Percentiles rank a stretch among this genome's conserved stretches.
Conservation (phyloP, 2,329 filamentous ascomycete species). For the Arachnopeziza araneosa region DNA sequence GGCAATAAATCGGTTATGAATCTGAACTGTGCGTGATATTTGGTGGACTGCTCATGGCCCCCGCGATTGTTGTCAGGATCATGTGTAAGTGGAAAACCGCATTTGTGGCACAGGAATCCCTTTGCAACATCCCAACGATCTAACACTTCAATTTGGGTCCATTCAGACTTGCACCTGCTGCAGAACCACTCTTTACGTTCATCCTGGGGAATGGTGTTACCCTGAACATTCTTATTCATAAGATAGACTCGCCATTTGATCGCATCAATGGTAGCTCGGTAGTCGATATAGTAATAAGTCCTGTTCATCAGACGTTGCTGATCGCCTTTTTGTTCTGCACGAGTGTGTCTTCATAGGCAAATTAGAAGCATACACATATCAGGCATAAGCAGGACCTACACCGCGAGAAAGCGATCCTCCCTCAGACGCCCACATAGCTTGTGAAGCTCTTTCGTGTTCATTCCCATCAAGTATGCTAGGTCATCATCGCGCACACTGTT, state of each 20-base stretch:
- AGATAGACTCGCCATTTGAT: slow-evolving; percentile 93
- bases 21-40: slow-evolving; percentile 73
- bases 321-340: slow-evolving; percentile 73
- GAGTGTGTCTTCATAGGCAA: slow-evolving; percentile 51
- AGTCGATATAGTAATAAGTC: slow-evolving; percentile 97
- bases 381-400: slow-evolving; percentile 44
- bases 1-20: slow-evolving; percentile 73
- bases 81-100: slow-evolving; percentile 57
- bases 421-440: slow-evolving; percentile 80
- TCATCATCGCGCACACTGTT: slow-evolving; percentile 75
- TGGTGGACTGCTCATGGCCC: slow-evolving; percentile 66
- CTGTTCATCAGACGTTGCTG: slow-evolving; percentile 76
- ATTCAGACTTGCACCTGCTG: slow-evolving; percentile 73
- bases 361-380: not conserved
- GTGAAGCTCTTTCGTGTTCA: slow-evolving; percentile 87
- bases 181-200: slow-evolving; percentile 94
- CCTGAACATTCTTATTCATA: slow-evolving; percentile 83
- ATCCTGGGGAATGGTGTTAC: slow-evolving; percentile 68
- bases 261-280: slow-evolving; percentile 87
- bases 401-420: slow-evolving; percentile 78
- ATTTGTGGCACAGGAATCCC: slow-evolving; percentile 82
- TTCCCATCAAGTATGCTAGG: slow-evolving; percentile 77
- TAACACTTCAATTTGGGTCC: slow-evolving; percentile 83
- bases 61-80: slow-evolving; percentile 63
- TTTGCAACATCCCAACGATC: slow-evolving; percentile 60